Evolutionary conservation across 495 filamentous ascomycete species (phyloP).

Genomic region (Penicillium desertorum): DNA sequence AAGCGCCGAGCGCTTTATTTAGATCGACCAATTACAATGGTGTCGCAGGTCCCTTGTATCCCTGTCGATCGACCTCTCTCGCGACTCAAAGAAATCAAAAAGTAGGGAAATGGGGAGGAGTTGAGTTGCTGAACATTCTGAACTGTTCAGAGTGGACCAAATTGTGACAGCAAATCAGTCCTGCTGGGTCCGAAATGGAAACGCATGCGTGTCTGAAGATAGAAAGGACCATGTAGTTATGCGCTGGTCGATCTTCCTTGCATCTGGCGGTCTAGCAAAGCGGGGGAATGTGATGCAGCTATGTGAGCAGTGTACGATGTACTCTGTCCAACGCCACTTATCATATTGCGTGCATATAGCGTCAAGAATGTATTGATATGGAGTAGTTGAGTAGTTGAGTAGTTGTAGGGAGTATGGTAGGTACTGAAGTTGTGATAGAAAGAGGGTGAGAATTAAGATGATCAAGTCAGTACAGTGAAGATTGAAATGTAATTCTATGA

Average conservation of each 20-base stretch:
- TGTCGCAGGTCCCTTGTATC: conserved; percentile 20
- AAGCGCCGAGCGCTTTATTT: conserved; percentile 30
- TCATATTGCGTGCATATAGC: conserved; percentile 6
- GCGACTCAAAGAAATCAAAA: not conserved
- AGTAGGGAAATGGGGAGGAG: not conserved
- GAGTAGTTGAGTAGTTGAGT: not conserved
- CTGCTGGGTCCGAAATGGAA: conserved; percentile 17
- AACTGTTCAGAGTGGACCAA: conserved; percentile 19
- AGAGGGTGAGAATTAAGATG: not conserved
- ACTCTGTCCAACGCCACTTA: conserved; percentile 6
- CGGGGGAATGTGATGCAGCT: conserved; percentile 12
- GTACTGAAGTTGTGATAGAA: not conserved
- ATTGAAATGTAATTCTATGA: not conserved
- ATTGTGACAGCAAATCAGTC: conserved; percentile 20
- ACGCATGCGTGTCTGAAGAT: conserved; percentile 21
- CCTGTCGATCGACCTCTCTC: conserved; percentile 20
- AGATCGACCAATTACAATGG: conserved; percentile 28
- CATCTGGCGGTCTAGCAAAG: conserved; percentile 30
- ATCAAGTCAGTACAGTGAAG: not conserved
- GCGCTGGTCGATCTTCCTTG: conserved; percentile 29
- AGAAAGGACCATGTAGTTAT: conserved; percentile 11
- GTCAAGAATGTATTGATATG: conserved; percentile 9
- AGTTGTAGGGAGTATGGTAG: not conserved
- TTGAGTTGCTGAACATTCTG: not conserved
- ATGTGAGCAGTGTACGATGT: conserved; percentile 11